Base-by-base conservation (phyloP, 441 rosid species). In the Dalechampia spathulata region DNA sequence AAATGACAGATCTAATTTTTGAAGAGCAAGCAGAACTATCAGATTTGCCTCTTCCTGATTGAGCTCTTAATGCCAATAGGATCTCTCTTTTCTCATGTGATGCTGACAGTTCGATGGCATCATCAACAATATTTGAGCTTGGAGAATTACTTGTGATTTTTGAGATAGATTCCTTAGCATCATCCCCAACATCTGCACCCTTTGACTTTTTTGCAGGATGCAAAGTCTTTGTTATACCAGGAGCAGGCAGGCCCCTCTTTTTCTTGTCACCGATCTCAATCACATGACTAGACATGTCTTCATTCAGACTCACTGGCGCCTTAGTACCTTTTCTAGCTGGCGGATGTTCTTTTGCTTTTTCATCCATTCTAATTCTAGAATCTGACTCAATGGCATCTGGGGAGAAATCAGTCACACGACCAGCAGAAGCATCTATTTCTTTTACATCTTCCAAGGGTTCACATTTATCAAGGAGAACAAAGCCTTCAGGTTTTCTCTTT, bases 161-260 rank as follows among this genome's bases (percentile, higher is more conserved):
- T 25, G 52, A 54, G 28, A 60, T 48, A 16, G 75, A 52, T 43
- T 51, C 67, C 70, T 47, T 75, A 27, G 57, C 43, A 62, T 58
- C 76, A 62, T 61, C 83, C 55, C 73, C 75, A 16, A 8, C 58
- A 55, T 67, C 78, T 52, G 57, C 72, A 70, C 47, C 38, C 72
- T 75, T 82, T 1, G 69, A 65, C 71, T 71, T 87, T 68, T 85
- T 93, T 65, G 72, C 71, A 64, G 78, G 72, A 66, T 55, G 76
- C 37, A 68, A 63, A 70, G 61, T 65, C 66, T 74, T 83, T 62
- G 60, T n/a, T 49, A 27, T 50, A 66, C 73, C 80, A 61, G 36
- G 45, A 45, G 66, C 81, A 64, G 74, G 74, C 52, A 77, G 79
- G 64, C 67, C 66, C 63, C 65, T 72, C 63, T 65, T 73, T 65